Conservation (phyloP, 169 alveolate species). For the Cryptosporidium ryanae region DNA sequence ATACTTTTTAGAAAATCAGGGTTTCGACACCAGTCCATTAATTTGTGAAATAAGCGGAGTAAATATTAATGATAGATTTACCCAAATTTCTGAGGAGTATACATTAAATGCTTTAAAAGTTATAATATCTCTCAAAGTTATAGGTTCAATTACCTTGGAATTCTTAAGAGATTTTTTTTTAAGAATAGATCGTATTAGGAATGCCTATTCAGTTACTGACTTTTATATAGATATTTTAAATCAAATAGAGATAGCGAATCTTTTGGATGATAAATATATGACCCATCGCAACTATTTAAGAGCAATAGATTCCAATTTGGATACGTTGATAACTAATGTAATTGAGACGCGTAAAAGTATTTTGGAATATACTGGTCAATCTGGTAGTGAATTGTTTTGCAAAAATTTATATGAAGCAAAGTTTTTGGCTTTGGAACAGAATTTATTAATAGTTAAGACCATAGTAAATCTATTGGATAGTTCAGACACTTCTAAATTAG, state of each 20-base stretch:
- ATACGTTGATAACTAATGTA: not conserved
- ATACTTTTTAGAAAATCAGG: conserved; percentile 18
- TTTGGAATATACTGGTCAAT: not conserved
- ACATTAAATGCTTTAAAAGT: not conserved
- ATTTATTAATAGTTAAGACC: not conserved
- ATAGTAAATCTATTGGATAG: not conserved
- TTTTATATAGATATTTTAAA: not conserved
- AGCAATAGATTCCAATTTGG: not conserved
- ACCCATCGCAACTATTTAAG: not conserved
- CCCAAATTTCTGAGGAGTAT: not conserved
- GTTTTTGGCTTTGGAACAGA: not conserved
- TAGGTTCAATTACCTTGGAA: not conserved
- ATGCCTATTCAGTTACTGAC: not conserved
- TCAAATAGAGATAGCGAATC: not conserved
- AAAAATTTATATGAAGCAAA: not conserved
- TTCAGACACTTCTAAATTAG: too few species aligned
- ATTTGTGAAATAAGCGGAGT: conserved; percentile 4
- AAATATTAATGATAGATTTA: not conserved
- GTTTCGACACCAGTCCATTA: not conserved
- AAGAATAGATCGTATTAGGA: not conserved
- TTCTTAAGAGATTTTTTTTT: not conserved
- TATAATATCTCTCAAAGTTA: not conserved
- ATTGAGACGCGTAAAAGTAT: too few species aligned
- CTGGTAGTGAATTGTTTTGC: not conserved
- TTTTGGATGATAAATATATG: not conserved